Conservation (phyloP, 345 rosid species). For the Pistacia integerrima region DNA sequence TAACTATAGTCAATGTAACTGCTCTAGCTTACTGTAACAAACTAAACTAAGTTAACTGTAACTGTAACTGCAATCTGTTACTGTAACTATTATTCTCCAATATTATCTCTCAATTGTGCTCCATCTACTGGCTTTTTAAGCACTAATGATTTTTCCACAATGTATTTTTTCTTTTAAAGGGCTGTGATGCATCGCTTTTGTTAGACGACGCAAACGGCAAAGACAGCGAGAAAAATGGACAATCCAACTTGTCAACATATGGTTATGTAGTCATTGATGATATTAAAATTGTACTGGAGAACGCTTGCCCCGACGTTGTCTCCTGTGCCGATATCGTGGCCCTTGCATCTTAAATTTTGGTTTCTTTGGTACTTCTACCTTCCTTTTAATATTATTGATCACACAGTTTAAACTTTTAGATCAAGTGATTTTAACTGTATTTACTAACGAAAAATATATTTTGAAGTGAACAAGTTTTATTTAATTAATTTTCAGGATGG, state of each 20-base stretch:
- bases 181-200: constrained; percentile 59
- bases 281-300: constrained; percentile 53
- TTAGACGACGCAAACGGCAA: constrained; percentile 39
- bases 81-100: no score
- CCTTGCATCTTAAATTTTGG: constrained; percentile 44
- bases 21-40: no score
- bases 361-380: constrained; percentile 35
- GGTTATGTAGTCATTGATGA: constrained; percentile 46
- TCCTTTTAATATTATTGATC: background rate
- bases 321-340: constrained; percentile 69
- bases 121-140: no score
- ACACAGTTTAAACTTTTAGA: no score
- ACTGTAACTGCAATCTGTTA: no score
- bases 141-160: background rate
- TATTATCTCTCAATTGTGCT: no score
- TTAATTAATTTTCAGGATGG: constrained; percentile 29
- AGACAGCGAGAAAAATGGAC: constrained; percentile 35
- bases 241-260: constrained; percentile 35
- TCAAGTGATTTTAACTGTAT: background rate
- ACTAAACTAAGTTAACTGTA: no score
- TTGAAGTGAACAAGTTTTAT: background rate
- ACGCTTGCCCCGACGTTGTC: constrained; percentile 50
- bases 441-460: no score
- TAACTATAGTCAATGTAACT: no score
- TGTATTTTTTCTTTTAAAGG: constrained; percentile 27